Evolutionary conservation across 768 basidiomycete species (phyloP).

Genomic region (Dentipellis fragilis): DNA sequence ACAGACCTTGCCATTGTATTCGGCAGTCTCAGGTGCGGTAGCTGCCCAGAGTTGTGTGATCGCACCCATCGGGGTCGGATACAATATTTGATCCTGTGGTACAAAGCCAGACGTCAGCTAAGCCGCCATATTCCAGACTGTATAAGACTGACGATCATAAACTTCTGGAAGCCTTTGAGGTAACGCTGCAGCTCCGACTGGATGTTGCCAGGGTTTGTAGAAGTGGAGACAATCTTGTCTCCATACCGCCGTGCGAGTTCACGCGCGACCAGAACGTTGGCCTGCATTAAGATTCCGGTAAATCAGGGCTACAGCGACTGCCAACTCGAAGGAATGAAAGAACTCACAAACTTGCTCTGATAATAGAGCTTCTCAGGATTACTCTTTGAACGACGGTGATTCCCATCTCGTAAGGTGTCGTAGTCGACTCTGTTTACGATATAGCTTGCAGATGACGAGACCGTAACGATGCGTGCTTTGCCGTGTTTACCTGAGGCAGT

Average conservation of each 20-base stretch:
- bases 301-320: not conserved
- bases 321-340: not conserved
- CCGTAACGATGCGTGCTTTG: slow-evolving; percentile 19
- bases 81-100: not conserved
- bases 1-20: slow-evolving; percentile 4
- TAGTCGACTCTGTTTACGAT: slow-evolving; percentile 1
- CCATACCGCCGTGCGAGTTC: slow-evolving; percentile 19
- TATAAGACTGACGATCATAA: not conserved
- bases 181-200: not conserved
- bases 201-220: slow-evolving; percentile 16
- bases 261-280: slow-evolving; percentile 17
- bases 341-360: slow-evolving; percentile 8
- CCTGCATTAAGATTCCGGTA: not conserved
- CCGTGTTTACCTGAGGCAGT: not conserved
- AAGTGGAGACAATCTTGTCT: slow-evolving; percentile 16
- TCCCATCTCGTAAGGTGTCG: not conserved
- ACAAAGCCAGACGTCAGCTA: not conserved
- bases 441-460: slow-evolving; percentile 3
- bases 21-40: not conserved
- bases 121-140: slow-evolving; percentile 1
- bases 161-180: not conserved
- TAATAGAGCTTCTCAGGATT: not conserved
- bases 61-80: not conserved
- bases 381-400: not conserved
- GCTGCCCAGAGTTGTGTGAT: not conserved